Evolutionary conservation across 306 rosid species (phyloP).

Genomic region (Casuarina cunninghamiana): DNA sequence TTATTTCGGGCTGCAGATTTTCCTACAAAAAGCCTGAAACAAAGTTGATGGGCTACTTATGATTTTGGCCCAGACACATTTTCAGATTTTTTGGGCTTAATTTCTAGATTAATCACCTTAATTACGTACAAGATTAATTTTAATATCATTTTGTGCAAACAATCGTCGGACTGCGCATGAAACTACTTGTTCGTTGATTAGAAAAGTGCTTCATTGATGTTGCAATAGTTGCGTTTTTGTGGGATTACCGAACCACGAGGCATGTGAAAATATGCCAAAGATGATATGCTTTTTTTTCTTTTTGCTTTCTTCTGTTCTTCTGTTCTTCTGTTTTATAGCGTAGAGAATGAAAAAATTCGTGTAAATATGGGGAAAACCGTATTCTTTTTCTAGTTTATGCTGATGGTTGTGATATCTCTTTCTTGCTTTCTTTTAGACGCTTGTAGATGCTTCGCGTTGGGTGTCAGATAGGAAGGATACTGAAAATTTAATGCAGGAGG

Average conservation of each 20-base stretch:
- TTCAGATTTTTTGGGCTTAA: too few species aligned
- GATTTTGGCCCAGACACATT: not conserved
- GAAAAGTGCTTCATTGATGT: too few species aligned
- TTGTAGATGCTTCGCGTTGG: constrained; percentile 48
- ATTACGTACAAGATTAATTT: not conserved
- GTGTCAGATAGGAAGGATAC: constrained; percentile 31
- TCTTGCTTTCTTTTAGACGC: constrained; percentile 37
- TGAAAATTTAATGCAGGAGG: constrained; percentile 44
- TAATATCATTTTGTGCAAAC: too few species aligned
- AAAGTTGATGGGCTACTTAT: not conserved
- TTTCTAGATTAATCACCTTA: not conserved
- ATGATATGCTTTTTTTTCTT: not conserved
- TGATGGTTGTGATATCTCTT: not conserved
- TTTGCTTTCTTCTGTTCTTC: not conserved
- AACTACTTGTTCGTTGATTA: too few species aligned
- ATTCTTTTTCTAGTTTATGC: not conserved
- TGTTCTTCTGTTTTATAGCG: not conserved
- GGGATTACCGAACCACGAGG: too few species aligned
- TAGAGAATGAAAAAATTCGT: not conserved
- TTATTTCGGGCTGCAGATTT: not conserved
- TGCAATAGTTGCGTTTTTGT: too few species aligned
- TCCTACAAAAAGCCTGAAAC: not conserved
- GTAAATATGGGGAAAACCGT: not conserved
- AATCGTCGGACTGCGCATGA: too few species aligned
- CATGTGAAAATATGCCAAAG: too few species aligned